Base-by-base conservation (phyloP, 2,329 filamentous ascomycete species). In the Albophoma yamanashiensis region DNA sequence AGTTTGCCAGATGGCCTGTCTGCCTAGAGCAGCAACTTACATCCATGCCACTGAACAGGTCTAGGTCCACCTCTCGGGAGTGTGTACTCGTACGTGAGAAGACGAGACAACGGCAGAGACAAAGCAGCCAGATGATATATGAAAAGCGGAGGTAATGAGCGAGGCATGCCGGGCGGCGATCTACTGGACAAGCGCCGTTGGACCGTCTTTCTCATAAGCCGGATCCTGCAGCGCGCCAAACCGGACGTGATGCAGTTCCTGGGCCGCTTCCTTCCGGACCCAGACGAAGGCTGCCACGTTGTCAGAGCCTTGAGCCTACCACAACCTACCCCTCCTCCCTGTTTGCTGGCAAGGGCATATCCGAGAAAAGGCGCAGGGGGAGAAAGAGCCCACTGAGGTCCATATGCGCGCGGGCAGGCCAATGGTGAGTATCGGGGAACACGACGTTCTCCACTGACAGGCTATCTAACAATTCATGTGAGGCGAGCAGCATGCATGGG, bases 401-500 rank as follows among this genome's bases (percentile, higher is more conserved):
- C 39, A 47, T 43, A 20, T 56, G 52, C 25, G 52, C 27, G 3
- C 45, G 31, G 14, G 25, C 20, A 47, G 38, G 45, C 59, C 55
- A 60, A 53, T 57, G 25, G 38, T 36, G 25, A 50, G 25, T 42
- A 22, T 14, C 43, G 31, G 42, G 27, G 25, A 39, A 25, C 22
- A 39, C 55, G 38, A 40, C 11, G 1, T 27, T 56, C 55, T 36
- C 55, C 43, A 53, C 36, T 31, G 45, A 31, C 22, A 58, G 39
- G 36, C 27, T 7, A 36, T 56, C 38, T 56, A 31, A 55, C 55
- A 56, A 69, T 71, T 72, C 70, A 72, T 72, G 70, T 72, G 70
- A 72, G 70, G 62, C 60, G 64, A 60, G 61, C 66, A 62, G 60
- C 62, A 72, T 72, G 70, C 69, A 72, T 63, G 67, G 65, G 63